Conservation (phyloP, 306 rosid genomes). For the Aeschynomene evenia region DNA sequence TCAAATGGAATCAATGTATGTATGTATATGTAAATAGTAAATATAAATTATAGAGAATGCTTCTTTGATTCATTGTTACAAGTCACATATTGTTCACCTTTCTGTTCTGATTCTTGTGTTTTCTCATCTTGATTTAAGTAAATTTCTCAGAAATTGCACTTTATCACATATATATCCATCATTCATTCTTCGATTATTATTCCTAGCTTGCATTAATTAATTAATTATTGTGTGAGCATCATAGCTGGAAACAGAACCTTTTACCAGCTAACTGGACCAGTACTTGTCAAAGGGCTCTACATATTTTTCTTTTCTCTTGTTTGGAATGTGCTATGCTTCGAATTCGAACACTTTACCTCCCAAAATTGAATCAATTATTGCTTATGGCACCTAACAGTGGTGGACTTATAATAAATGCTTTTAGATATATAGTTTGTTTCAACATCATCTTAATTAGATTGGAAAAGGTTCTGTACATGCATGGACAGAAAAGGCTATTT, state of each 20-base stretch:
- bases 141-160: neutral
- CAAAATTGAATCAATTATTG: constrained; percentile 12
- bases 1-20: neutral
- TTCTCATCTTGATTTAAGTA: neutral
- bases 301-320: neutral
- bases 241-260: neutral
- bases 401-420: neutral
- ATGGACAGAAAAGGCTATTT: neutral
- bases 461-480: neutral
- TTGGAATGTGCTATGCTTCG: neutral
- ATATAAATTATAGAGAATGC: constrained; percentile 29
- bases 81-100: neutral
- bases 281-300: constrained; percentile 6
- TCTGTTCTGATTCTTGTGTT: neutral
- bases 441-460: neutral
- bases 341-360: constrained; percentile 11
- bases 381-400: neutral
- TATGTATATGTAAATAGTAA: constrained; percentile 11
- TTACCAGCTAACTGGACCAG: neutral
- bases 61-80: neutral
- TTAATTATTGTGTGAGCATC: neutral
- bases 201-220: neutral
- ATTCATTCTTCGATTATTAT: neutral
- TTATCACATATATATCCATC: neutral
- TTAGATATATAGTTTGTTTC: neutral